Percentiles rank a stretch among this genome's conserved stretches.
Conservation (phyloP, 345 rosid genomes). For the Erodium maritimum region DNA sequence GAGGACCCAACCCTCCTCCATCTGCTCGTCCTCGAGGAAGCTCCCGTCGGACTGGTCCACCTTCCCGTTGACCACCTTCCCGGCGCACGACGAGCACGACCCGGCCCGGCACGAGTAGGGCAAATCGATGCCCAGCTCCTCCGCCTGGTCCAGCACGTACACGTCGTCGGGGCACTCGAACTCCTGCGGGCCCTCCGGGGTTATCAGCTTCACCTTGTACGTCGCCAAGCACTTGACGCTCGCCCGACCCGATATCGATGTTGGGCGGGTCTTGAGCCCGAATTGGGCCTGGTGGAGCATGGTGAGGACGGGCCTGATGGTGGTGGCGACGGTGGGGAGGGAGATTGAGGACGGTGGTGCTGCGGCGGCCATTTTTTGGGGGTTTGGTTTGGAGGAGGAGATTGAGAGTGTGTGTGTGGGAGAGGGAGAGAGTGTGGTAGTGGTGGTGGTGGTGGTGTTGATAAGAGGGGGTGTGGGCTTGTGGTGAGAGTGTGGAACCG, state of each 20-base stretch:
- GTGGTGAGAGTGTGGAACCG: conserved; percentile 19
- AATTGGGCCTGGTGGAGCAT: too few species aligned
- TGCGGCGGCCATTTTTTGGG: conserved; percentile 31
- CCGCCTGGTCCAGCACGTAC: conserved; percentile 61
- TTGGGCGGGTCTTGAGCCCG: conserved; percentile 26
- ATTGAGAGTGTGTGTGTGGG: neutral
- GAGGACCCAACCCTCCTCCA: conserved; percentile 41
- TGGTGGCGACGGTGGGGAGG: too few species aligned
- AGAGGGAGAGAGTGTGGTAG: neutral
- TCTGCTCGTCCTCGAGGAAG: conserved; percentile 81
- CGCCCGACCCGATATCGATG: too few species aligned
- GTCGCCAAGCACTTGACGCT: conserved; percentile 55
- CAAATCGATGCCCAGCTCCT: conserved; percentile 60
- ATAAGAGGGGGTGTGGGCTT: conserved; percentile 12
- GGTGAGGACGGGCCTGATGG: too few species aligned
- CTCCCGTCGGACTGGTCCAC: conserved; percentile 78
- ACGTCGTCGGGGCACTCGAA: conserved; percentile 41
- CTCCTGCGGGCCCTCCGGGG: conserved; percentile 49
- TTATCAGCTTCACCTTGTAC: conserved; percentile 65
- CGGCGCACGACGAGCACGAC: conserved; percentile 82
- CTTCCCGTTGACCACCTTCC: conserved; percentile 32
- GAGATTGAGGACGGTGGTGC: neutral
- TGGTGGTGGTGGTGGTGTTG: neutral
- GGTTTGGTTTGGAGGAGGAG: too few species aligned
- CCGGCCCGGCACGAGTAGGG: conserved; percentile 99